Evolutionary conservation across 73 alveolate species (phyloP).

Genomic region (Paramecium sexaurelia): DNA sequence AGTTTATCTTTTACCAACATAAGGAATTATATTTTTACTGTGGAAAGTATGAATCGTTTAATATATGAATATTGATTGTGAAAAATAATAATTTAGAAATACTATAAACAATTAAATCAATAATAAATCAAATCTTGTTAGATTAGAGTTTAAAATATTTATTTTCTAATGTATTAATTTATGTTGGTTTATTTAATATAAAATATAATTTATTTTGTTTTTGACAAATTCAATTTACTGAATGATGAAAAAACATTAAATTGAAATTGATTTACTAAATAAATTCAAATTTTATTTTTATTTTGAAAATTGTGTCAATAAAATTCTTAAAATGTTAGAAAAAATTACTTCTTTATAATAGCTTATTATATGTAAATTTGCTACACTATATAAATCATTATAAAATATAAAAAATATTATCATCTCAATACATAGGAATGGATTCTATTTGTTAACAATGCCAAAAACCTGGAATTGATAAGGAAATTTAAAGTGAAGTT

Average conservation of each 20-base stretch:
- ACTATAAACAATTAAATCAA: not conserved
- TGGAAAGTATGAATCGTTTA: conserved; percentile 58
- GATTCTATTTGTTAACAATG: not conserved
- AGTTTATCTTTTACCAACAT: conserved; percentile 67
- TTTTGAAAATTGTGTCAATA: too few species aligned
- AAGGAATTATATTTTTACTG: conserved; percentile 51
- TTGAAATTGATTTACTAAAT: too few species aligned
- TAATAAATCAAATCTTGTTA: not conserved
- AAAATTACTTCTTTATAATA: not conserved
- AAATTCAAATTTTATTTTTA: too few species aligned
- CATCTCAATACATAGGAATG: not conserved
- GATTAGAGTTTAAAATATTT: too few species aligned
- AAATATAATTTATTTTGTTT: too few species aligned
- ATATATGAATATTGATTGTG: not conserved
- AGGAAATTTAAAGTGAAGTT: not conserved
- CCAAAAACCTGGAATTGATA: not conserved
- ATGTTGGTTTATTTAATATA: too few species aligned
- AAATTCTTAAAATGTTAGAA: too few species aligned
- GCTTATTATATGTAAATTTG: not conserved
- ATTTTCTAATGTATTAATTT: too few species aligned
- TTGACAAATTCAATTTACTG: too few species aligned
- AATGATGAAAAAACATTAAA: too few species aligned
- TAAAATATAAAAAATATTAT: too few species aligned
- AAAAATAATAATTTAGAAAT: not conserved
- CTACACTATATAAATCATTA: not conserved